Evolutionary conservation across 257 asterid genomes (phyloP).

Genomic region (Ehretia macrophylla): DNA sequence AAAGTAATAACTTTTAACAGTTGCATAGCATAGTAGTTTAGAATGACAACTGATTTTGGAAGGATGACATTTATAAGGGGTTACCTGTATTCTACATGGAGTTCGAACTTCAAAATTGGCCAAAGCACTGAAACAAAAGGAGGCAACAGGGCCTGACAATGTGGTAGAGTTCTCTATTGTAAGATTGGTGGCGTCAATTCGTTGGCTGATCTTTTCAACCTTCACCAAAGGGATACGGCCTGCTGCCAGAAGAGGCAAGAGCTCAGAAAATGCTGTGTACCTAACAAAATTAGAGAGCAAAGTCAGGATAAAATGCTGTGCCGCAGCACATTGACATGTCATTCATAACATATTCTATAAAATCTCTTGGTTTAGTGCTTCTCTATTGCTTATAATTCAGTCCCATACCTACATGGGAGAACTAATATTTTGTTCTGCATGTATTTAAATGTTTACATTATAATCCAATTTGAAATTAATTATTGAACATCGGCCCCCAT

Average conservation of each 20-base stretch:
- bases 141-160: slow-evolving; percentile 63
- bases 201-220: slow-evolving; percentile 81
- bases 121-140: slow-evolving; percentile 67
- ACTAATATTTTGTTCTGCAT: no score
- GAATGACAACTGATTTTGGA: no score
- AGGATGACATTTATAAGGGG: background rate
- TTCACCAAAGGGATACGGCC: slow-evolving; percentile 68
- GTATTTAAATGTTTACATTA: no score
- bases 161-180: slow-evolving; percentile 67
- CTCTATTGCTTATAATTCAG: no score
- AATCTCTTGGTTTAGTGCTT: no score
- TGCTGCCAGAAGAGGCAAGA: slow-evolving; percentile 87
- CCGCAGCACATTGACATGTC: background rate
- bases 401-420: no score
- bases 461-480: no score
- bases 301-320: background rate
- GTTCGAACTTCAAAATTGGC: slow-evolving; percentile 80
- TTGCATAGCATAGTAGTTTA: no score
- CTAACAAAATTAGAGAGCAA: slow-evolving; percentile 39
- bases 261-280: slow-evolving; percentile 91
- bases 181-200: slow-evolving; percentile 54
- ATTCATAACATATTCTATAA: background rate
- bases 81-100: slow-evolving; percentile 86
- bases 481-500: no score
- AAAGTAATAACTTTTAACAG: no score